Conservation (phyloP, 106 monocot genomes). For the Triglochin maritima region DNA sequence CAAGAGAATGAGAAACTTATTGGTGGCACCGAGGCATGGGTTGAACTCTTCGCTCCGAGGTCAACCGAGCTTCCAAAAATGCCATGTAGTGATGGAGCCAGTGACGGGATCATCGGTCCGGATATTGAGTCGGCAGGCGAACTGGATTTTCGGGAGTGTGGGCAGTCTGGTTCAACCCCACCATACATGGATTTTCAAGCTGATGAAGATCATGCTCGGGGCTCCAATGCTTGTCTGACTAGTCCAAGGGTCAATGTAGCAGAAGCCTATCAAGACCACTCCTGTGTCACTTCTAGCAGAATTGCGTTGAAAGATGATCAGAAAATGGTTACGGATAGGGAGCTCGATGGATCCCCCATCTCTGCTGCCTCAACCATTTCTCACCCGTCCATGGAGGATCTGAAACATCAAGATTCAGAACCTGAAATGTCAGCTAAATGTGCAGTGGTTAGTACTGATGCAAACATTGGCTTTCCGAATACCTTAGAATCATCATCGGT, state of each 20-base stretch:
- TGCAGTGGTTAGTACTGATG: constrained; percentile 1
- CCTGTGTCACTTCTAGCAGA: constrained; percentile 30
- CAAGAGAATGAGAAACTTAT: constrained; percentile 6
- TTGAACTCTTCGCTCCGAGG: constrained; percentile 12
- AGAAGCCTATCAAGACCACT: constrained; percentile 38
- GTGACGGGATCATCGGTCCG: constrained; percentile 4
- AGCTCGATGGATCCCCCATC: constrained; percentile 26
- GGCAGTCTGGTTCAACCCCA: not conserved
- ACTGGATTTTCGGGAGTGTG: not conserved
- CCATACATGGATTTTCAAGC: constrained; percentile 9
- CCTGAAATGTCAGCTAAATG: not conserved
- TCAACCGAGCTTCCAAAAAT: constrained; percentile 1
- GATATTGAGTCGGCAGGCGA: constrained; percentile 9
- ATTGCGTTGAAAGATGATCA: constrained; percentile 6
- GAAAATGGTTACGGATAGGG: constrained; percentile 16
- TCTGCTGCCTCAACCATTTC: constrained; percentile 39
- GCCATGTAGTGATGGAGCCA: not conserved
- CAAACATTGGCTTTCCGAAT: not conserved
- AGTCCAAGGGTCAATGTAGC: constrained; percentile 18
- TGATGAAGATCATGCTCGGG: not conserved
- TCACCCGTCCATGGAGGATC: constrained; percentile 15
- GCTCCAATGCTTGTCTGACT: constrained; percentile 36
- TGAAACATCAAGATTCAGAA: constrained; percentile 4
- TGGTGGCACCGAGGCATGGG: constrained; percentile 5
- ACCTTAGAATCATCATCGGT: not conserved